A percentile compares a stretch with the other conserved stretches of the same genome.
These are phyloP conservation scores for Colletotrichum viniferum DNA, from an alignment of 2,329 filamentous ascomycete genomes.

Conservation along the genomic window DNA sequence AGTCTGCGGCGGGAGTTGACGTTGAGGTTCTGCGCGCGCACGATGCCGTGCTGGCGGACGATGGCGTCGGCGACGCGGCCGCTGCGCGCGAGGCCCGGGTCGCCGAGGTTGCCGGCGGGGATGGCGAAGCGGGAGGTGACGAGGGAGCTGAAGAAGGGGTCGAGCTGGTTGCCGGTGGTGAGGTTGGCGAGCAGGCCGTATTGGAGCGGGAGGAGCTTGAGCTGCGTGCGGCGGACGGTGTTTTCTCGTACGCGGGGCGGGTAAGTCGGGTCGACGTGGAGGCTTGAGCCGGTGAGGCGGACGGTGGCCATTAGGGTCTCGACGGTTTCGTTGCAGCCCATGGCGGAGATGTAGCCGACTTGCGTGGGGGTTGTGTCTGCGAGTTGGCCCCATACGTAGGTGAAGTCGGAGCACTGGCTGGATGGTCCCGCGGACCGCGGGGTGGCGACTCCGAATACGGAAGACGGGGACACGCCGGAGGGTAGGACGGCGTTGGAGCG, in stretches of 20 bases:
- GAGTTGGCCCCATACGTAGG: conserved; percentile 40
- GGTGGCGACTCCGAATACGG: conserved; percentile 28
- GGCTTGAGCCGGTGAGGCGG: conserved; percentile 24
- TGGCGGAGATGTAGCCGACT: conserved; percentile 33
- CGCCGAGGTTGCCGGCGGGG: conserved; percentile 27
- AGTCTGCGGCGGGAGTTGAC: conserved; percentile 22
- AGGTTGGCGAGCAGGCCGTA: conserved; percentile 34
- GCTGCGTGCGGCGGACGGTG: conserved; percentile 22
- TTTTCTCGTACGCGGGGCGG: conserved; percentile 31
- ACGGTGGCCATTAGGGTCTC: conserved; percentile 31
- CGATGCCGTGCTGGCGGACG: conserved; percentile 37
- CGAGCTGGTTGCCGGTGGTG: conserved; percentile 30
- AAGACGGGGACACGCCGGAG: conserved; percentile 4
- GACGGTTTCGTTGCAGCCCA: conserved; percentile 43
- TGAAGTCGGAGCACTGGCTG: conserved; percentile 34
- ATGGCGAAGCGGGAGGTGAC: conserved; percentile 37
- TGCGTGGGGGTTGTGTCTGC: conserved; percentile 26
- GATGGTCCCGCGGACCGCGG: background rate
- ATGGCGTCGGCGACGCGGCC: conserved; percentile 34
- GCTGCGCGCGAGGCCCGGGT: conserved; percentile 16
- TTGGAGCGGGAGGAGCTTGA: conserved; percentile 28
- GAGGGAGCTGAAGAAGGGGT: conserved; percentile 39
- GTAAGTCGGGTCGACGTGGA: conserved; percentile 30
- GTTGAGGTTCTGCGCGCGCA: conserved; percentile 39
- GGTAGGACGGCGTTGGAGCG: conserved; percentile 24